Evolutionary conservation across 257 asterid species (phyloP).

Genomic region (Nemophila menziesii): DNA sequence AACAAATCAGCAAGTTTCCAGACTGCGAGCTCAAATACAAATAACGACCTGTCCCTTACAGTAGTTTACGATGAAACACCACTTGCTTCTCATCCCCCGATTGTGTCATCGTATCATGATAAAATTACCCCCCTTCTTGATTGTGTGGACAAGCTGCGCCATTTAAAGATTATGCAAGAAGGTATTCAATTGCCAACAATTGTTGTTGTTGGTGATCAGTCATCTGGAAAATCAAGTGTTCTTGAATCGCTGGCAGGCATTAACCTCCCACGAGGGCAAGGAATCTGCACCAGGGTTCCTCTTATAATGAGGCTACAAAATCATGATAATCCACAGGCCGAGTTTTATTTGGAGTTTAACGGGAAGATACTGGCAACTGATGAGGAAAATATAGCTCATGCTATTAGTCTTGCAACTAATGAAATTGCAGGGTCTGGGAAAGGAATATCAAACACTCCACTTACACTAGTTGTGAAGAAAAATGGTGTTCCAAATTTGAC

Average conservation of each 20-base stretch:
- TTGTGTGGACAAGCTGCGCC: neutral
- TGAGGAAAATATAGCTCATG: neutral
- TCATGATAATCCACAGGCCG: neutral
- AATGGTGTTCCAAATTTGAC: slow-evolving; percentile 3
- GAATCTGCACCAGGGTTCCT: slow-evolving; percentile 7
- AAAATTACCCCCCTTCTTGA: neutral
- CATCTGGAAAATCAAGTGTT: slow-evolving; percentile 7
- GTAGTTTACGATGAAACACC: neutral
- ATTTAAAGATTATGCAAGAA: slow-evolving; percentile 9
- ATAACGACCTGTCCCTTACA: neutral
- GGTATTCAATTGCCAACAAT: too few relatives aligned
- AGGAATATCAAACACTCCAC: neutral
- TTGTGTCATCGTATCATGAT: neutral
- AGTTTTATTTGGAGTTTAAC: slow-evolving; percentile 3
- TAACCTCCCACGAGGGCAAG: slow-evolving; percentile 5
- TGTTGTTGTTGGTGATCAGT: slow-evolving; percentile 6
- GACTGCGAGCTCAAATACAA: too few relatives aligned
- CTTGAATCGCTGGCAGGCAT: slow-evolving; percentile 6
- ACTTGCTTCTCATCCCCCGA: neutral
- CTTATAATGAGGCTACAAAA: slow-evolving; percentile 4
- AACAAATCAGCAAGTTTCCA: too few relatives aligned
- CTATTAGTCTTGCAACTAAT: neutral
- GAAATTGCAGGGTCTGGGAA: slow-evolving; percentile 4
- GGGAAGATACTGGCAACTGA: neutral
- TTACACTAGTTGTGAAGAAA: slow-evolving; percentile 3